Conservation (phyloP, 345 rosid species). For the Populus nigra region DNA sequence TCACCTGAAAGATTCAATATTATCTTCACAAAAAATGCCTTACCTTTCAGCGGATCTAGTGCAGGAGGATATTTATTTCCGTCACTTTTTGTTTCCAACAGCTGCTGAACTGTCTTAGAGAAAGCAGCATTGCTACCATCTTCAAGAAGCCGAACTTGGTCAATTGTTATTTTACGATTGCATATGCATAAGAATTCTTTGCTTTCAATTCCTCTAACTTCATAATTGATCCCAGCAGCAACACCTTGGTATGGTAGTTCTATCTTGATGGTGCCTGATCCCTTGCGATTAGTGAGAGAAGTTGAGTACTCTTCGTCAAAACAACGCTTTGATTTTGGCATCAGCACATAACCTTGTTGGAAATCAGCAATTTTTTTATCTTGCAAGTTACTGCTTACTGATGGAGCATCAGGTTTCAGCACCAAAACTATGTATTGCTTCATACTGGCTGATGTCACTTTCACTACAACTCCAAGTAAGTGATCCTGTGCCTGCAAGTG, state of each 20-base stretch:
- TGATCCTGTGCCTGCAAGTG: constrained; percentile 65
- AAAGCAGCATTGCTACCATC: constrained; percentile 56
- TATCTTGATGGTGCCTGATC: constrained; percentile 60
- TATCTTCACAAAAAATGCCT: neutral
- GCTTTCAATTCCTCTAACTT: constrained; percentile 71
- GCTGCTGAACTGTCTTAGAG: constrained; percentile 84
- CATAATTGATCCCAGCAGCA: constrained; percentile 81
- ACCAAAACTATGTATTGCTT: constrained; percentile 67
- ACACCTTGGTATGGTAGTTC: constrained; percentile 59
- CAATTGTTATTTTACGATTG: constrained; percentile 50
- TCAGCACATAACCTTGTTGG: constrained; percentile 52
- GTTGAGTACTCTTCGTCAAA: constrained; percentile 56
- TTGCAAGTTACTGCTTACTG: constrained; percentile 33
- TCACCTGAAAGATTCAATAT: neutral
- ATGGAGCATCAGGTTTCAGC: constrained; percentile 67
- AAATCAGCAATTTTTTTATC: constrained; percentile 53
- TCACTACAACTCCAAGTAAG: constrained; percentile 81
- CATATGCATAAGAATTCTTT: constrained; percentile 70
- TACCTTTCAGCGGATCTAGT: constrained; percentile 76
- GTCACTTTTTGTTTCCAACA: constrained; percentile 53
- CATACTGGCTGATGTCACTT: constrained; percentile 43
- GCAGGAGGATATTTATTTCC: constrained; percentile 74
- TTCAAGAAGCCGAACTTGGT: constrained; percentile 70
- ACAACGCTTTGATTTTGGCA: constrained; percentile 75
- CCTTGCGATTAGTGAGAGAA: constrained; percentile 54